A percentile compares a stretch with the other conserved stretches of the same genome.
Evolutionary conservation across 768 basidiomycete species (phyloP).

Genomic region (Terana coerulea): DNA sequence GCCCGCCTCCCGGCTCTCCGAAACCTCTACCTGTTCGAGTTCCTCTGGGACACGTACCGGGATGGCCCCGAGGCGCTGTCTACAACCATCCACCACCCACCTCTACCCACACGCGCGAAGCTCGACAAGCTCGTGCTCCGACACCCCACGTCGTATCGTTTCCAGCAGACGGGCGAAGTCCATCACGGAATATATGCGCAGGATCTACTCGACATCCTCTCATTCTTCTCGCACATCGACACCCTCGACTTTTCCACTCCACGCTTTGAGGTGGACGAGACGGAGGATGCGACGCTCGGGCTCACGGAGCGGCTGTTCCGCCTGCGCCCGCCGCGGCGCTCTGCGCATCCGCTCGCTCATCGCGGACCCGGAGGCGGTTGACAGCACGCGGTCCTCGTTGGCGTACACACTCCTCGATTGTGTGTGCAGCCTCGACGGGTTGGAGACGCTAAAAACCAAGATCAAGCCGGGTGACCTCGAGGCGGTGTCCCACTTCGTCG

Average conservation of each 20-base stretch:
- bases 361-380: conserved; percentile 2
- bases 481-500: conserved; percentile 1
- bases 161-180: conserved; percentile 2
- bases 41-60: conserved; percentile 1
- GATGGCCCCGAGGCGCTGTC: background rate
- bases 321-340: background rate
- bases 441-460: background rate
- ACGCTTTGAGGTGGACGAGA: background rate
- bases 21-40: background rate
- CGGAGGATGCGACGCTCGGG: background rate
- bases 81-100: background rate
- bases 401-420: background rate
- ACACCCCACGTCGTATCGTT: background rate
- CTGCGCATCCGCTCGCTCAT: background rate
- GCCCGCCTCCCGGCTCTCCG: background rate
- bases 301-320: background rate
- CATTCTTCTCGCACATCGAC: background rate
- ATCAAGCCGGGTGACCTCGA: conserved; percentile 4
- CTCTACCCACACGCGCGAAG: no score
- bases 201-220: conserved; percentile 2
- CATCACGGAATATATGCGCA: conserved; percentile 4
- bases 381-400: background rate
- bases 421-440: background rate
- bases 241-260: background rate
- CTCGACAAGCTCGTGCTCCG: conserved; percentile 1